phyloP scores from a whole-genome alignment of 2,329 filamentous ascomycete genomes.

The Fusarium decemcellulare region DNA sequence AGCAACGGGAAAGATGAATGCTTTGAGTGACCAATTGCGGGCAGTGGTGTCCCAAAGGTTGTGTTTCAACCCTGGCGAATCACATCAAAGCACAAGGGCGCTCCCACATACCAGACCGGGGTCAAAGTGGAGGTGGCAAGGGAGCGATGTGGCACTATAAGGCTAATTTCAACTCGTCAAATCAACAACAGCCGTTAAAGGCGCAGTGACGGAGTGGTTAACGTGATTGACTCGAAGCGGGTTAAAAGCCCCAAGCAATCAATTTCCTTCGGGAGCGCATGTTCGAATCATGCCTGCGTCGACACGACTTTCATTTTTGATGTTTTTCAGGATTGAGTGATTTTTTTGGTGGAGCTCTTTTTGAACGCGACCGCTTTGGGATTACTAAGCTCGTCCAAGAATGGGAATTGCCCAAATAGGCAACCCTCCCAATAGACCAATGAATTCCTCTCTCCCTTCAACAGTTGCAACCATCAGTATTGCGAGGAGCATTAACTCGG shows the following conservation, averaged over 20 bases:
- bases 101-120: too few relatives aligned
- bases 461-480: not conserved
- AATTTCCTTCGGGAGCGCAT: slow-evolving; percentile 35
- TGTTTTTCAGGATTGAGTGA: too few relatives aligned
- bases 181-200: not conserved
- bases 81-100: too few relatives aligned
- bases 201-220: slow-evolving; percentile 38
- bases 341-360: not conserved
- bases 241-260: slow-evolving; percentile 5
- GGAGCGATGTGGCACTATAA: too few relatives aligned
- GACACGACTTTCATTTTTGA: slow-evolving; percentile 5
- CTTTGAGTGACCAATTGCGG: too few relatives aligned
- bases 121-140: too few relatives aligned
- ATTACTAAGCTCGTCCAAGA: not conserved
- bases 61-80: too few relatives aligned
- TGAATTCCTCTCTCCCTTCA: not conserved
- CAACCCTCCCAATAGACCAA: not conserved
- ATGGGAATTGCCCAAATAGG: not conserved
- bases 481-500: not conserved
- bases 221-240: slow-evolving; percentile 31
- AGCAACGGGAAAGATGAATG: too few relatives aligned
- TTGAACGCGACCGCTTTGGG: not conserved
- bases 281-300: slow-evolving; percentile 37
- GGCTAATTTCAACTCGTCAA: too few relatives aligned
- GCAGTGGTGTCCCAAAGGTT: too few relatives aligned